Base-by-base conservation (phyloP, 352 stramenopile species). In the Globisporangium lucens region DNA sequence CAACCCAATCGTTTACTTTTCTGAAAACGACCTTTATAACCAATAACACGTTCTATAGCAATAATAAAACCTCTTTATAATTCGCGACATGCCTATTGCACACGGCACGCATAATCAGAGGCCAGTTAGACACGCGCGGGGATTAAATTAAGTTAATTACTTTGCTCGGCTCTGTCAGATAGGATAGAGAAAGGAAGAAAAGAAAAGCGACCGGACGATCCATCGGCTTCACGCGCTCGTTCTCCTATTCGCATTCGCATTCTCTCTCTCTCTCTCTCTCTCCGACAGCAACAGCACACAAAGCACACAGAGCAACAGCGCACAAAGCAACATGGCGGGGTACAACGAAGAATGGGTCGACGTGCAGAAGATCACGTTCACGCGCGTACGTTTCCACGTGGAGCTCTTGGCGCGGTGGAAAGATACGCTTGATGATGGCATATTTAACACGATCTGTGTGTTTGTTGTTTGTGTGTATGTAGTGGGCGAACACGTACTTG, bases 341-440 rank as follows among this genome's bases (percentile, higher is more conserved):
- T 83, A 80, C 66, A 79, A 74, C 60, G 87, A 93, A 57, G 87
- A 95, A 74, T 97, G 90, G 90, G 84, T 97, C 55, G 87, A 94
- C 65, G 84, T 97, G 56, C 91, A 97, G 78, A 97, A 96, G 74
- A 96, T 82, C 75, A 97, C 91, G 8, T 97, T 97, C 76, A 97
- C 90, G 33, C 75, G 90, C 74, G 87, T 95, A 61, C 77, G 69
- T 78, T n/a, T 33, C 47, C 4, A 24, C 2, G 29, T 22, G 30
- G 20, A 61, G 55, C 55, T 61, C 56, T 61, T 47, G 27, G 51
- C 13, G 20, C 29, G 6, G 46, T 6, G 35, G 29, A 57, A 6
- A 35, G 35, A 15, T 47, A 27, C 52, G 12, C 53, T 63, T 27
- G 8, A 17, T 51, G 49, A 7, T 22, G 17, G 9, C 15, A 22